Base-by-base conservation (phyloP, 176 grass and related monocot genomes). In the Bromus sterilis region DNA sequence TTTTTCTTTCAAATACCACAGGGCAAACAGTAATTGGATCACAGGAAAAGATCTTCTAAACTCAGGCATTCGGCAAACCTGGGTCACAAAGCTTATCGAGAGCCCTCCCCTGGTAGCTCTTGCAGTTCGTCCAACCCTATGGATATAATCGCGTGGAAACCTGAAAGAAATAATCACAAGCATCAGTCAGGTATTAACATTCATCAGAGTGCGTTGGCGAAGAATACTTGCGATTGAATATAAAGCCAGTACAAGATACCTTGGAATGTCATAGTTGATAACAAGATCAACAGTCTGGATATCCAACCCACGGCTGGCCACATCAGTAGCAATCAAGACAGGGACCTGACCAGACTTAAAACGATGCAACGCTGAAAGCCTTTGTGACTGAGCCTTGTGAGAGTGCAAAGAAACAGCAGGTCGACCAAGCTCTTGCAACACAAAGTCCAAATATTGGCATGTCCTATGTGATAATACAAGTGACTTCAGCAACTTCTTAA, bases 241-340 rank as follows among this genome's bases (percentile, higher is more conserved):
- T 53, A 59, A 24, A 62, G 25, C 55, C 60, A 78, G 25, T 43
- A 43, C 11, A 80, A 76, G 39, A 56, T 57, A 99, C 93, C 88
- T 91, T 37, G 96, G 93, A 76, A 99, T 67, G 78, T 93, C 88
- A 82, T 95, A 99, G 72, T 99, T 99, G 82, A 99, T 95, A 49
- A 99, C 96, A 80, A 99, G 93, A 93, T 99, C 93, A 82, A 99
- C 96, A 37, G 86, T 95, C 72, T 86, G 92, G 84, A 98, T 98
- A 87, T 98, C 95, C 86, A 98, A 91, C n/a, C 95, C 95, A 77
- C 95, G 90, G 46, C 95, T 98, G 33, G 86, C 95, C 26, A 98
- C 88, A 74, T 98, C 92, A 73, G 92, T 98, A 48, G 95, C 66
- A 48, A 98, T 53, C 75, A 98, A 86, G 43, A 95, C 72, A 26